phyloP scores from a whole-genome alignment of 805 yeast genomes.

The Metschnikowia colocasiae region DNA sequence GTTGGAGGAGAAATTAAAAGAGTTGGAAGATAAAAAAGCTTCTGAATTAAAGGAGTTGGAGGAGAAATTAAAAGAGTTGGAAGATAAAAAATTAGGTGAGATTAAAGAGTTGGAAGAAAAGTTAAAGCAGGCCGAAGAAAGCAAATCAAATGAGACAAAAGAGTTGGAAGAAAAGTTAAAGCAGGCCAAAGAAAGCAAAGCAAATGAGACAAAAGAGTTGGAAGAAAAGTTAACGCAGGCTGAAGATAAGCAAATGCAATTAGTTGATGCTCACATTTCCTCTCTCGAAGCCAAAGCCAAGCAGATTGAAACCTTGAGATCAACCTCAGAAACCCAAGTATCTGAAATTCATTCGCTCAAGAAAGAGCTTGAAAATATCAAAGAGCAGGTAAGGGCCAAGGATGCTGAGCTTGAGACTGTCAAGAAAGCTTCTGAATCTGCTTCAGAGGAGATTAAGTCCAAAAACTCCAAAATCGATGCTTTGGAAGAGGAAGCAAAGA shows the following conservation, averaged over 20 bases:
- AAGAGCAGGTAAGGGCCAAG: not conserved
- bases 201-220: not conserved
- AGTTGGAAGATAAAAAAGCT: not conserved
- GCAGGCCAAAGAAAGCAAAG: not conserved
- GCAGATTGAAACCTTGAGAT: not conserved
- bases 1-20: constrained; percentile 5
- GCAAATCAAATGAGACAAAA: not conserved
- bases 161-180: not conserved
- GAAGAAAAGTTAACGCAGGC: not conserved
- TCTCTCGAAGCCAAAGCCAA: not conserved
- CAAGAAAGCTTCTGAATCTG: not conserved
- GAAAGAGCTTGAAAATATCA: not conserved
- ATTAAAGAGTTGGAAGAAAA: constrained; percentile 6
- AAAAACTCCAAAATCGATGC: not conserved
- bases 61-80: constrained; percentile 1
- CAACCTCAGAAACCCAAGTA: not conserved
- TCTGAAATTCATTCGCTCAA: not conserved
- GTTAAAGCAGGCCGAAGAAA: not conserved
- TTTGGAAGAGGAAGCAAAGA: not conserved
- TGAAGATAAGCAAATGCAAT: not conserved
- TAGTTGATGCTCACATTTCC: not conserved
- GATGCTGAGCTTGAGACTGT: not conserved
- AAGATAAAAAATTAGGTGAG: not conserved
- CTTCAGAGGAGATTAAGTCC: not conserved
- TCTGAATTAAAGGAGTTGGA: constrained; percentile 6